Percentiles rank a stretch among this genome's conserved stretches.
These are phyloP conservation scores for Erythrophleum fordii DNA, from an alignment of 306 rosid species.

Conservation along the genomic window DNA sequence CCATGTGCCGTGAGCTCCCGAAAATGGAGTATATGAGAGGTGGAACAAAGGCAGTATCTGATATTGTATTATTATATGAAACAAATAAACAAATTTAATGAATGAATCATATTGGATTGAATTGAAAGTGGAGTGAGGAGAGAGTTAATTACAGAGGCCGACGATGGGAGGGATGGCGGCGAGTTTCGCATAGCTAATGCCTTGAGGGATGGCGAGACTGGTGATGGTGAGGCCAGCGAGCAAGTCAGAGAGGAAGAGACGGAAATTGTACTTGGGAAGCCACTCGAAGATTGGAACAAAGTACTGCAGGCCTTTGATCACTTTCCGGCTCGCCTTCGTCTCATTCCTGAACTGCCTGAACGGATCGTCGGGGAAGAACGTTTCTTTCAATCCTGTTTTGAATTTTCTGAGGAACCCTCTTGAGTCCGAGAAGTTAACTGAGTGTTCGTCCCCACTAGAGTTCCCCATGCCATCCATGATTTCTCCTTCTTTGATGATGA, in stretches of 20 bases:
- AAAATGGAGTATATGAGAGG: slow-evolving; percentile 73
- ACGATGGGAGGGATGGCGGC: slow-evolving; percentile 69
- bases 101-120: no score
- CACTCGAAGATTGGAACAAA: slow-evolving; percentile 73
- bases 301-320: slow-evolving; percentile 52
- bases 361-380: slow-evolving; percentile 77
- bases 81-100: background rate
- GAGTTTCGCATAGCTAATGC: slow-evolving; percentile 87
- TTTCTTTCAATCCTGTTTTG: slow-evolving; percentile 56
- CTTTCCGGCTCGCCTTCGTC: background rate
- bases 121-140: background rate
- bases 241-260: slow-evolving; percentile 52
- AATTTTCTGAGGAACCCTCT: slow-evolving; percentile 46
- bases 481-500: no score
- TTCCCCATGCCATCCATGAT: background rate
- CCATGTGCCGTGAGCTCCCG: slow-evolving; percentile 84
- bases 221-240: slow-evolving; percentile 84
- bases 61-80: background rate
- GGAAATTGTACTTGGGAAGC: slow-evolving; percentile 61
- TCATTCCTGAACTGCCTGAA: slow-evolving; percentile 53
- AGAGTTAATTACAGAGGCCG: slow-evolving; percentile 69
- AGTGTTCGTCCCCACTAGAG: background rate
- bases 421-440: slow-evolving; percentile 55
- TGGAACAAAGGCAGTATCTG: slow-evolving; percentile 88
- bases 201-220: slow-evolving; percentile 97